Evolutionary conservation across 129 eudicot species (phyloP).

Genomic region (Logfia minima): DNA sequence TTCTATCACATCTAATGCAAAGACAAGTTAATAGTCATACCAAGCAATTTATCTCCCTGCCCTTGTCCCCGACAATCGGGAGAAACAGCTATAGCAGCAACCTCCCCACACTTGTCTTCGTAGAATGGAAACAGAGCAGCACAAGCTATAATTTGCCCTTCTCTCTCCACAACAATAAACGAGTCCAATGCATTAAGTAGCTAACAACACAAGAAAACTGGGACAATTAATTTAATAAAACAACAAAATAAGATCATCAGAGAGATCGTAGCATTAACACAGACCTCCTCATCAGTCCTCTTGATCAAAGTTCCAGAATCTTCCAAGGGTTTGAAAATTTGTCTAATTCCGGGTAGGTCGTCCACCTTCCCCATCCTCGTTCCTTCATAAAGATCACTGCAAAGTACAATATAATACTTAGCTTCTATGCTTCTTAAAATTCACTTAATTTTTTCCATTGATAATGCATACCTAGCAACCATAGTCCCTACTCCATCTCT

Average conservation of each 20-base stretch:
- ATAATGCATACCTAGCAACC: constrained; percentile 83
- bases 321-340: constrained; percentile 74
- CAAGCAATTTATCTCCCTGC: constrained; percentile 94
- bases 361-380: constrained; percentile 71
- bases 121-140: constrained; percentile 84
- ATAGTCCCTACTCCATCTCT: constrained; percentile 98
- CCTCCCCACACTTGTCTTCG: constrained; percentile 81
- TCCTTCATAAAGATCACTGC: constrained; percentile 97
- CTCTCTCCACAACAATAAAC: constrained; percentile 91
- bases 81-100: constrained; percentile 97
- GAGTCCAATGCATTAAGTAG: constrained; percentile 64
- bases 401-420: constrained; percentile 11
- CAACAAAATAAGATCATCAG: constrained; percentile 5
- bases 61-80: constrained; percentile 99
- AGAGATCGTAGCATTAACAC: background rate
- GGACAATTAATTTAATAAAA: constrained; percentile 7
- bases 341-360: constrained; percentile 70
- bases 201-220: constrained; percentile 34
- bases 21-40: constrained; percentile 36
- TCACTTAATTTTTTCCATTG: background rate
- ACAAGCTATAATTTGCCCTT: constrained; percentile 92
- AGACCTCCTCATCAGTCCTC: constrained; percentile 85
- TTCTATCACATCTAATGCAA: background rate
- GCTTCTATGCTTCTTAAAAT: background rate
- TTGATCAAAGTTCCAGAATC: constrained; percentile 85